Percentiles rank a stretch among this genome's conserved stretches.
Evolutionary conservation across 257 asterid genomes (phyloP).

Genomic region (Solanum piurae): DNA sequence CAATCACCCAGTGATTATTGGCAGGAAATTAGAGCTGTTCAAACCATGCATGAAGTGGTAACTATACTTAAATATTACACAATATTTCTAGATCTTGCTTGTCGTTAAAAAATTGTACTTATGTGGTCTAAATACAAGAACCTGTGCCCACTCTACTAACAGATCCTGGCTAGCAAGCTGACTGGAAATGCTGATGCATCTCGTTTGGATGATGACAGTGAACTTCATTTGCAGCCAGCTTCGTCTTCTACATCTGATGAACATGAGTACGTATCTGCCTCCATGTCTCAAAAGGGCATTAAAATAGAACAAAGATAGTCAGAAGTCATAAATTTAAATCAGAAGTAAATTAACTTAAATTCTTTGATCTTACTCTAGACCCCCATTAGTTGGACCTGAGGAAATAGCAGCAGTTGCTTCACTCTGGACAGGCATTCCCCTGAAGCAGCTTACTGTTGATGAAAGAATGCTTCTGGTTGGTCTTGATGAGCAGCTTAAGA

Average conservation of each 20-base stretch:
- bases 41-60: slow-evolving; percentile 72
- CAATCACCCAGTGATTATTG: slow-evolving; percentile 73
- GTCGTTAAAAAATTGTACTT: neutral
- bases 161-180: slow-evolving; percentile 41
- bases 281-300: neutral
- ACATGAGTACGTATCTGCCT: slow-evolving; percentile 56
- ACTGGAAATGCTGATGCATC: slow-evolving; percentile 27
- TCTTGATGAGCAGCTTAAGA: slow-evolving; percentile 79
- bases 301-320: neutral
- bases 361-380: slow-evolving; percentile 30
- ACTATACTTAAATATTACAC: neutral
- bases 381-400: slow-evolving; percentile 64
- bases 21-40: slow-evolving; percentile 81
- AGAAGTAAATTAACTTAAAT: neutral
- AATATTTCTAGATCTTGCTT: neutral
- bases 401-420: slow-evolving; percentile 96
- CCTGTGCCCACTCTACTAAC: neutral
- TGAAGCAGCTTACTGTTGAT: slow-evolving; percentile 71
- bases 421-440: slow-evolving; percentile 88
- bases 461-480: slow-evolving; percentile 69
- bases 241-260: slow-evolving; percentile 23
- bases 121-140: neutral
- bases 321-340: slow-evolving; percentile 5
- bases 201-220: slow-evolving; percentile 26
- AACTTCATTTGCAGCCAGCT: slow-evolving; percentile 17